Conservation (phyloP, 2,329 filamentous ascomycete species). For the Aspergillus novoparasiticus region DNA sequence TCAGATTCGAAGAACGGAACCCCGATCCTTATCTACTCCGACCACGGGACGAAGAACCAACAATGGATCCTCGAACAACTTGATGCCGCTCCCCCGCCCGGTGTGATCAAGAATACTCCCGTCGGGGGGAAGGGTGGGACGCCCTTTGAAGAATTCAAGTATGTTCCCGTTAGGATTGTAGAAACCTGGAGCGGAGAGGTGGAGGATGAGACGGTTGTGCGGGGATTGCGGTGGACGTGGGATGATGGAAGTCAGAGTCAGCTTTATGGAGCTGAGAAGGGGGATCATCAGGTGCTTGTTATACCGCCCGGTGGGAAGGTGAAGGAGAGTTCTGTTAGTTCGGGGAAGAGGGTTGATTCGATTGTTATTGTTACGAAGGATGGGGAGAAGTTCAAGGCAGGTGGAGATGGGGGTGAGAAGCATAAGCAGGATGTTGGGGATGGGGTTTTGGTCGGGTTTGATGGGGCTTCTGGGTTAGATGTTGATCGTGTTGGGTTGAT, state of each 20-base stretch:
- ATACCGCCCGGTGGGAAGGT: neutral
- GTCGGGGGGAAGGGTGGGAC: neutral
- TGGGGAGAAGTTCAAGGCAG: neutral
- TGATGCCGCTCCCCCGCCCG: neutral
- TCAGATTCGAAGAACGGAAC: neutral
- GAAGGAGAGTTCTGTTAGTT: neutral
- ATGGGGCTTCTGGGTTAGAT: neutral
- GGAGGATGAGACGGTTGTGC: neutral
- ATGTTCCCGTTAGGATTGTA: neutral
- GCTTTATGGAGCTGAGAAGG: neutral
- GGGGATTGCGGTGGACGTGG: neutral
- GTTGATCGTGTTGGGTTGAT: neutral
- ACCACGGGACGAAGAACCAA: neutral
- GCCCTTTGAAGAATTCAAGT: neutral
- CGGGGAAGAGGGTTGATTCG: neutral
- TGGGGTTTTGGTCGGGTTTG: neutral
- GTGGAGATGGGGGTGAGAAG: neutral
- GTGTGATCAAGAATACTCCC: neutral
- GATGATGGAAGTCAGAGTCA: neutral
- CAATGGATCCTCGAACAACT: neutral
- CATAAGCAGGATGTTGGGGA: slow-evolving; percentile 1
- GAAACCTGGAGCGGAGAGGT: neutral
- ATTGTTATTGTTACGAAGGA: neutral
- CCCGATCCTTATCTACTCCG: neutral
- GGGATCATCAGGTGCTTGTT: neutral